phyloP scores from a whole-genome alignment of 1,139 yeast genomes.

The Barnettozyma hawaiiensis region DNA sequence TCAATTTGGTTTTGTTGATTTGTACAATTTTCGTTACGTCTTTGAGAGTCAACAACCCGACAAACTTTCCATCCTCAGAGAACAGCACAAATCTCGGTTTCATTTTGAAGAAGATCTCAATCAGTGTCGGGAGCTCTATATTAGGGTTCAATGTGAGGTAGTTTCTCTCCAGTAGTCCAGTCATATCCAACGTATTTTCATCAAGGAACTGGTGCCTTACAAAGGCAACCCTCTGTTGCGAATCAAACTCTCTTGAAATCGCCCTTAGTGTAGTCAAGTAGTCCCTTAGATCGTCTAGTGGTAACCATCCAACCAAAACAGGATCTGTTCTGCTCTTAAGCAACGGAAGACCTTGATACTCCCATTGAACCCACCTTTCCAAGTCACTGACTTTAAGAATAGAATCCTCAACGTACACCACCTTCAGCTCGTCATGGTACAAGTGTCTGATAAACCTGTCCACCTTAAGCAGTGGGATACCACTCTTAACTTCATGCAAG shows the following conservation, averaged over 20 bases:
- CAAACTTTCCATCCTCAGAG: slow-evolving; percentile 16
- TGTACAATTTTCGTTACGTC: slow-evolving; percentile 16
- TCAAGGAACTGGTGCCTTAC: slow-evolving; percentile 1
- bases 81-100: slow-evolving; percentile 24
- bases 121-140: slow-evolving; percentile 20
- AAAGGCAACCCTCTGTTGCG: slow-evolving; percentile 19
- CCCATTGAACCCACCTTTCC: slow-evolving; percentile 7
- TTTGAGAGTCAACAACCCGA: slow-evolving; percentile 21
- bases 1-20: slow-evolving; percentile 1
- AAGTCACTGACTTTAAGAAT: slow-evolving; percentile 12
- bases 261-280: slow-evolving; percentile 23
- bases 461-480: slow-evolving; percentile 20
- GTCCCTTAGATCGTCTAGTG: slow-evolving; percentile 30
- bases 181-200: slow-evolving; percentile 7
- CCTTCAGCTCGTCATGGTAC: slow-evolving; percentile 11
- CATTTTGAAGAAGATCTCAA: slow-evolving; percentile 23
- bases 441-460: slow-evolving; percentile 15
- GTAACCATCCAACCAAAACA: slow-evolving; percentile 37
- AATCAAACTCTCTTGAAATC: slow-evolving; percentile 4
- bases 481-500: slow-evolving; percentile 18
- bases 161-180: slow-evolving; percentile 17
- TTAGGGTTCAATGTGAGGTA: slow-evolving; percentile 15
- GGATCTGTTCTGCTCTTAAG: slow-evolving; percentile 27
- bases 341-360: slow-evolving; percentile 38
- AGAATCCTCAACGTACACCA: slow-evolving; percentile 18